phyloP scores from a whole-genome alignment of 371 early-diverging fungal species.

The Apophysomyces ossiformis region DNA sequence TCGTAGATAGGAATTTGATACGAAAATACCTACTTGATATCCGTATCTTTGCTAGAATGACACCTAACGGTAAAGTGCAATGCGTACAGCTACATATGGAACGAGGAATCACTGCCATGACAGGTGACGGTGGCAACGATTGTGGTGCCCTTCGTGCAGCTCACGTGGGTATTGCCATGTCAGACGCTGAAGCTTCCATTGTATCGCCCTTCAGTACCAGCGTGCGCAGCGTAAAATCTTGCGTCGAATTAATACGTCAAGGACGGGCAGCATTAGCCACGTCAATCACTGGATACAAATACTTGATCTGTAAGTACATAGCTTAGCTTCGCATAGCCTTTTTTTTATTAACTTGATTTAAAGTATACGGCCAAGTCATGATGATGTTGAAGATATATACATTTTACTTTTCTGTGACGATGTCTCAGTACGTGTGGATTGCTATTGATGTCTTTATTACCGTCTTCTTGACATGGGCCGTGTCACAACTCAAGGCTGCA shows the following conservation, averaged over 20 bases:
- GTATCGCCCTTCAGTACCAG: conserved; percentile 78
- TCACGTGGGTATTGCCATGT: conserved; percentile 85
- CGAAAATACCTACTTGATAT: conserved; percentile 45
- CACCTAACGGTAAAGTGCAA: conserved; percentile 64
- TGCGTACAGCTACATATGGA: conserved; percentile 73
- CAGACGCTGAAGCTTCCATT: conserved; percentile 79
- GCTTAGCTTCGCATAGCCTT: background rate
- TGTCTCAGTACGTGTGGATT: conserved; percentile 72
- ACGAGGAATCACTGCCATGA: conserved; percentile 74
- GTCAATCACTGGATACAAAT: conserved; percentile 74
- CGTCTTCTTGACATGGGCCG: conserved; percentile 67
- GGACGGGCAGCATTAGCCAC: conserved; percentile 73
- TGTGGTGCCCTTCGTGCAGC: conserved; percentile 86
- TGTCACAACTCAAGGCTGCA: conserved; percentile 68
- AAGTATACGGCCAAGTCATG: conserved; percentile 74
- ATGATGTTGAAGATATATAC: conserved; percentile 60
- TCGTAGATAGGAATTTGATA: conserved; percentile 36
- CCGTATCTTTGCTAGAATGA: conserved; percentile 75
- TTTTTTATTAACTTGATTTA: conserved; percentile 9
- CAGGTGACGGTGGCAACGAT: conserved; percentile 95
- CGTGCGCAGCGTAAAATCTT: conserved; percentile 55
- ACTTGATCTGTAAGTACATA: conserved; percentile 21
- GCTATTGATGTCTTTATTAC: conserved; percentile 70
- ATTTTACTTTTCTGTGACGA: conserved; percentile 55
- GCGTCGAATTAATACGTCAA: conserved; percentile 70